Base-by-base conservation (phyloP, 2,329 filamentous ascomycete genomes). In the Phialophora macrospora region DNA sequence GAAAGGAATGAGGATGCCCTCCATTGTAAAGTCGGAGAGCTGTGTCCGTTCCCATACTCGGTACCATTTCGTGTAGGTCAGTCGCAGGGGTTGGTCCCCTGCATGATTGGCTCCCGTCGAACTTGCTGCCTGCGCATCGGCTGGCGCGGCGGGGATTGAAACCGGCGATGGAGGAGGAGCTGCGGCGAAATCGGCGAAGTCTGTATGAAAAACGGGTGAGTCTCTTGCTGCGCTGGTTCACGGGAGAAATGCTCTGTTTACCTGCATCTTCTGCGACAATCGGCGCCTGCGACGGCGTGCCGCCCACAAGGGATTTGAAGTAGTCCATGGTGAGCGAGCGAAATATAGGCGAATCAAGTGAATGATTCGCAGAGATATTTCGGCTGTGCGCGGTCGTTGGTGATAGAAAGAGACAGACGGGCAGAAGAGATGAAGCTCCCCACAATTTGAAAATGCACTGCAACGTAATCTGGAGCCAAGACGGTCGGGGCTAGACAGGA, bases 151-250 rank as follows among this genome's bases (percentile, higher is more conserved):
- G 58, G 80, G 80, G 75, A 82, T 77, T 66, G 85, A 79, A 77
- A 67, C 72, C 70, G 32, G 77, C 65, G 64, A 73, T 63, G 66
- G 71, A 48, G 70, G 69, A 38, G 73, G 70, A 24, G 73, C 69
- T 70, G 87, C 89, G 67, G 92, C 92, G 75, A 96, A 98, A 83
- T 97, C 94, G 80, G 92, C 93, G 78, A 97, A 97, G 81, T 96
- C 93, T 97, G 76, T 7, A 51, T 3, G 22, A 24, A 24, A 44
- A n/a, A 30, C 57, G 41, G 64, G 65, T 55, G 17, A 38, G 49
- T 38, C n/a, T 26, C 9, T 22, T 20, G 20, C 12, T 9, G 32
- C 20, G 14, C n/a, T 24, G 52, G 38, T 26, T 22, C 34, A 26
- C 12, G 28, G n/a, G 32, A 20, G 22, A 30, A 17, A 32, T 28